phyloP scores from a whole-genome alignment of 768 basidiomycete species.

The Multifurca ochricompacta region DNA sequence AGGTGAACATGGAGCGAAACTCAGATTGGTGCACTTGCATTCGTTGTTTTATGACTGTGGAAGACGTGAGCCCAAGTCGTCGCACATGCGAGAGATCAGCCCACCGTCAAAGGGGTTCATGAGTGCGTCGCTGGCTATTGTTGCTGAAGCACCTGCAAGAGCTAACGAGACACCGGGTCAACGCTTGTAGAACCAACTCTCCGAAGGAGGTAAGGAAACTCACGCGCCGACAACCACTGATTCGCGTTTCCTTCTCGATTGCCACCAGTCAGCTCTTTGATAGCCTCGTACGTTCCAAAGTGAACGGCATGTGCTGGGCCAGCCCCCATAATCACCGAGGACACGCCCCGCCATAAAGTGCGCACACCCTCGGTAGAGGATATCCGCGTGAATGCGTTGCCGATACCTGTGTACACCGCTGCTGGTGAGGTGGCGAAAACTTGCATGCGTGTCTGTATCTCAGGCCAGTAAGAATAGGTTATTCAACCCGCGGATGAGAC shows the following conservation, averaged over 20 bases:
- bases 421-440: constrained; percentile 83
- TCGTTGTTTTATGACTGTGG: constrained; percentile 95
- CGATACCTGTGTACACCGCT: constrained; percentile 82
- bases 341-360: constrained; percentile 92
- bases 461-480: background rate
- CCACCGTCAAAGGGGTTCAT: constrained; percentile 99
- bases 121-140: constrained; percentile 90
- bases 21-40: constrained; percentile 97
- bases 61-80: constrained; percentile 11
- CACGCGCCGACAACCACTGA: constrained; percentile 86
- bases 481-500: background rate
- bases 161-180: constrained; percentile 37
- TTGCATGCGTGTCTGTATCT: constrained; percentile 91
- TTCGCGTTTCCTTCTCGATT: constrained; percentile 58
- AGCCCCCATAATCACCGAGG: constrained; percentile 91
- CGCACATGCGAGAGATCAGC: constrained; percentile 23
- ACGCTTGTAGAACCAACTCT: background rate
- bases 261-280: constrained; percentile 89
- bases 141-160: constrained; percentile 88
- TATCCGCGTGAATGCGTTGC: constrained; percentile 86
- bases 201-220: constrained; percentile 28
- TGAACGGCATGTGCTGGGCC: constrained; percentile 98
- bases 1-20: constrained; percentile 81
- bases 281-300: constrained; percentile 91
- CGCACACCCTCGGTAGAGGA: constrained; percentile 90